Evolutionary conservation across 2,329 filamentous ascomycete species (phyloP), one percentile per base, ranked within the genome.

Genomic region (Ambrosiella cleistominuta): DNA sequence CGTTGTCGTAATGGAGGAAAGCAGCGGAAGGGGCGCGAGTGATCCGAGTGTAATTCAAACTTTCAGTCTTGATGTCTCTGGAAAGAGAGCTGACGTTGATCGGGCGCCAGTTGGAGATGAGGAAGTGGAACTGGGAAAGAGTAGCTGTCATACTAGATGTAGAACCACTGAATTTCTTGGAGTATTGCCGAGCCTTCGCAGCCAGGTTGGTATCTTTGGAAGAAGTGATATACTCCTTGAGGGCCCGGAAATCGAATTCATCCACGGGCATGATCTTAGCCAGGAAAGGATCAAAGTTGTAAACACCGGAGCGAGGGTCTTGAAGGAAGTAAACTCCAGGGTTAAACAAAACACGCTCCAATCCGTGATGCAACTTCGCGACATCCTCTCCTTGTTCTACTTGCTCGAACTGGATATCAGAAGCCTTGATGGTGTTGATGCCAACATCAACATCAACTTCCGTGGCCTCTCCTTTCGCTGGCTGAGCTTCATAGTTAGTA

Each of bases 201-300:
- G 83, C 77, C 11, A 98, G 75, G 3, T 76, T 80, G 5, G 72
- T 70, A 66, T 98, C 93, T 67, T 86, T 83, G 8, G 91, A 97
- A 0, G 93, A 96, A 0, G 90, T 96, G 63, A 95, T 82, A 69
- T 95, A 98, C 62, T 83, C 77, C 68, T 86, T 88, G 57, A 98
- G 70, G 2, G 88, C 83, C 60, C 86, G 79, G 68, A 95, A 98
- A 66, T 98, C 88, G 66, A 98, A 98, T 66, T 98, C 88, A 1
- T 80, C 74, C 13, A 93, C 83, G 1, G 93, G 90, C 88, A 97
- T 97, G 64, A 98, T 94, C 56, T 82, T 82, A 61, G 89, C 81
- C 17, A 98, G 77, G 66, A 96, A 96, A 0, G 94, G 93, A 66
- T 98, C 91, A 65, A 98, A 98, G 68, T 98, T 98, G 76, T 82